Percentiles rank a stretch among this genome's conserved stretches.
Conservation (phyloP, 768 basidiomycete genomes). For the Lactarius trivialis region DNA sequence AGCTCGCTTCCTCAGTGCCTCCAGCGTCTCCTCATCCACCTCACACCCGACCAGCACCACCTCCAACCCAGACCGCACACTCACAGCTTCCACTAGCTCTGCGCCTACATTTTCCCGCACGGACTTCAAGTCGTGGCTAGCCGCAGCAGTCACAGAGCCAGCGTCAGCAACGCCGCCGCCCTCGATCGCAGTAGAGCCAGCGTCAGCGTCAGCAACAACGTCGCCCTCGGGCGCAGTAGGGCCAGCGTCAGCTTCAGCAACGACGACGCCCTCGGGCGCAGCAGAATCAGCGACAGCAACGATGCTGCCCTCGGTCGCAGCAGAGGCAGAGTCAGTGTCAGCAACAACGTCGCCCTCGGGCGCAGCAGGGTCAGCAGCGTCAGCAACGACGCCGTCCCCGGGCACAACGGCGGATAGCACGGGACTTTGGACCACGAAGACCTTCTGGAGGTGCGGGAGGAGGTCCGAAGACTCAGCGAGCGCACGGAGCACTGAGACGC, state of each 20-base stretch:
- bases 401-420: neutral
- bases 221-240: too few relatives aligned
- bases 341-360: too few relatives aligned
- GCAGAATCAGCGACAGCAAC: too few relatives aligned
- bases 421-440: neutral
- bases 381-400: neutral
- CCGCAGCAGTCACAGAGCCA: too few relatives aligned
- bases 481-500: neutral
- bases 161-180: too few relatives aligned
- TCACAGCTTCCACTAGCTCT: constrained; percentile 1
- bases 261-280: too few relatives aligned
- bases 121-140: neutral
- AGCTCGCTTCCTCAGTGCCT: neutral
- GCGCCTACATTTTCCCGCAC: neutral
- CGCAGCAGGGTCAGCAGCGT: too few relatives aligned
- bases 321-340: too few relatives aligned
- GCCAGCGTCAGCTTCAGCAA: too few relatives aligned
- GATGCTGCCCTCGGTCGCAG: too few relatives aligned
- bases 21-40: neutral
- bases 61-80: neutral
- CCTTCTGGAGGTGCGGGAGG: constrained; percentile 8
- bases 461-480: neutral
- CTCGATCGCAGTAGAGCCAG: too few relatives aligned
- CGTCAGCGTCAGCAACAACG: too few relatives aligned
- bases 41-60: constrained; percentile 3